Evolutionary conservation across 352 stramenopile species (phyloP), one percentile per base, ranked within the genome.

Genomic region (Globisporangium apiculatum): DNA sequence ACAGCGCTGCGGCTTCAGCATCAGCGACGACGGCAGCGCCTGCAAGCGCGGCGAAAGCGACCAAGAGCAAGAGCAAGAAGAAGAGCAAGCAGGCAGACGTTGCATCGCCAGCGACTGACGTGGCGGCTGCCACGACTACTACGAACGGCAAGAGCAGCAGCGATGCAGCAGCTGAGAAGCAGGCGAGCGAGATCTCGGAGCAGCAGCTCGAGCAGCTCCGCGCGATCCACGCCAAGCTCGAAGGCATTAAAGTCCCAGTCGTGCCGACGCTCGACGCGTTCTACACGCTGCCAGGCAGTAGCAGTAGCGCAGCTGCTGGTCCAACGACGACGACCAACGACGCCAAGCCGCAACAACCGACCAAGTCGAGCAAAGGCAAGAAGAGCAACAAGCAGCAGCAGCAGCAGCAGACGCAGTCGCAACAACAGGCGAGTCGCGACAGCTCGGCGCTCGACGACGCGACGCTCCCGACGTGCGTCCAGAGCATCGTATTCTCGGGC

Each of bases 401-500:
- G 47, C 48, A 66, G 14, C 69, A 75, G 54, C 67, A 73, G 40
- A 64, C 24, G 24, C 64, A 74, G 55, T 55, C 48, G 50, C 65
- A 67, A 42, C 48, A 62, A 14, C 72, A 75, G 57, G 67, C 74
- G 38, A 62, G 72, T 10, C 61, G 75, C 40, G 68, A 83, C 49
- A 55, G 65, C 15, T 48, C 72, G 45, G 52, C 66, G 8, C 50
- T 74, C 54, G 55, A 70, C 42, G 68, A 83, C 17, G 71, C 79
- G 45, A 89, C 82, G 60, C 71, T 94, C 24, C 86, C 84, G n/a
- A 62, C 72, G 51, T 97, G 89, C 68, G 53, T 97, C 48, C 85
- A 94, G 66, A 94, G 85, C 67, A 95, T 98, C 60, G 73, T 89
- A 45, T 93, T 97, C 57, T 97, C 87, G 60, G 93, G 91, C 48